These are phyloP conservation scores for Cercospora janseana DNA, from an alignment of 2,329 filamentous ascomycete species.

Conservation along the genomic window DNA sequence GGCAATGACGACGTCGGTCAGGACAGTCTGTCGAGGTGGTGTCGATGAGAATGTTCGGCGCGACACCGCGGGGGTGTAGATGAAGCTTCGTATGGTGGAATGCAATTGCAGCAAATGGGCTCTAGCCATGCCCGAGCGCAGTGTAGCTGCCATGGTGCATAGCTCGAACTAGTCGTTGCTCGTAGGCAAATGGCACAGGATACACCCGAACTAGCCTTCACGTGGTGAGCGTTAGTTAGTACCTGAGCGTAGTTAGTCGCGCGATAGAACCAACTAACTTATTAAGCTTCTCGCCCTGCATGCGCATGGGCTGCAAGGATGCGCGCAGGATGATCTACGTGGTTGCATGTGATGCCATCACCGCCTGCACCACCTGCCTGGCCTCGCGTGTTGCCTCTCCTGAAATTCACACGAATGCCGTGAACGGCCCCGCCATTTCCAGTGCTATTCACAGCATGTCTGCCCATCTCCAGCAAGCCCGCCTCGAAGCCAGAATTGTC, in stretches of 20 bases:
- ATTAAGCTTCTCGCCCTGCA: slow-evolving; percentile 13
- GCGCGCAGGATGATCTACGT: neutral
- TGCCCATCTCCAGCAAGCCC: neutral
- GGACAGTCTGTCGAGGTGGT: slow-evolving; percentile 15
- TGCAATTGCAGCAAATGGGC: slow-evolving; percentile 26
- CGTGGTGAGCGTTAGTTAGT: too few relatives aligned
- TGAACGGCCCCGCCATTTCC: neutral
- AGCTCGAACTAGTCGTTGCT: too few relatives aligned
- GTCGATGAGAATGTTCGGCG: slow-evolving; percentile 32
- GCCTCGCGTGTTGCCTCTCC: neutral
- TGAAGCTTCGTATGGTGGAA: slow-evolving; percentile 22
- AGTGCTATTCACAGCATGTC: neutral
- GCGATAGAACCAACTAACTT: neutral
- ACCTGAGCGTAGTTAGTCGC: too few relatives aligned
- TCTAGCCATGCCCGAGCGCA: neutral
- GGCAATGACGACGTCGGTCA: slow-evolving; percentile 11
- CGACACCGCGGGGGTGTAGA: slow-evolving; percentile 18
- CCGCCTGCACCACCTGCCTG: neutral
- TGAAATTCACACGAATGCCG: slow-evolving; percentile 5
- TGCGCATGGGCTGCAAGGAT: slow-evolving; percentile 1
- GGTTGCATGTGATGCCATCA: slow-evolving; percentile 13
- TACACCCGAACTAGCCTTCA: slow-evolving; percentile 3
- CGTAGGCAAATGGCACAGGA: neutral
- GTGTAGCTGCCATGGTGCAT: slow-evolving; percentile 21
- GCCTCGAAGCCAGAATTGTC: slow-evolving; percentile 1